Percentiles rank a stretch among this genome's conserved stretches.
These are phyloP conservation scores for Suillus subalutaceus DNA, from an alignment of 768 basidiomycete genomes.

Conservation along the genomic window DNA sequence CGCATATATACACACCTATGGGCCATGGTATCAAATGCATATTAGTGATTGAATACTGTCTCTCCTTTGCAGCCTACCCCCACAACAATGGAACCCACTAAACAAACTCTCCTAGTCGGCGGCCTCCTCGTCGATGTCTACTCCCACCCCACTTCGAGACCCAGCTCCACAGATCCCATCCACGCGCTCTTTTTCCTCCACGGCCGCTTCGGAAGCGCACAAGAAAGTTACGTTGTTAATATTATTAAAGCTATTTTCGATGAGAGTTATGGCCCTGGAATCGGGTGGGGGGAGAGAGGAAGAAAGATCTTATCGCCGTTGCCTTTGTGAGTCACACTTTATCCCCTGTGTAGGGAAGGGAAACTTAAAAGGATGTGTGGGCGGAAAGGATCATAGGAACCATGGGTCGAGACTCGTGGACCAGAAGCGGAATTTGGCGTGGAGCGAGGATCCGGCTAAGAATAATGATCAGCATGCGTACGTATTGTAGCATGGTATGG, in stretches of 20 bases:
- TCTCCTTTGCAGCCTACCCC: too few species aligned
- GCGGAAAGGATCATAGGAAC: slow-evolving; percentile 35
- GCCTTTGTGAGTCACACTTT: slow-evolving; percentile 23
- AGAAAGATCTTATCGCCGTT: slow-evolving; percentile 30
- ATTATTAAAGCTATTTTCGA: slow-evolving; percentile 27
- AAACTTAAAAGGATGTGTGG: not conserved
- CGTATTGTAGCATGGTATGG: slow-evolving; percentile 12
- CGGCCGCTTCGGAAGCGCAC: slow-evolving; percentile 22
- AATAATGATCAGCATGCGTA: slow-evolving; percentile 33
- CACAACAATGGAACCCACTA: not conserved
- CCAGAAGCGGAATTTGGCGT: slow-evolving; percentile 18
- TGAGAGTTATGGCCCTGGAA: slow-evolving; percentile 12
- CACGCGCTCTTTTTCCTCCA: slow-evolving; percentile 34
- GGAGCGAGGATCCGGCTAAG: slow-evolving; percentile 23
- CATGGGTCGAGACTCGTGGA: slow-evolving; percentile 32
- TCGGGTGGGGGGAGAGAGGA: slow-evolving; percentile 12
- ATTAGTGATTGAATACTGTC: too few species aligned
- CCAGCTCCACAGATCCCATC: slow-evolving; percentile 19
- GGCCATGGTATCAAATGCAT: too few species aligned
- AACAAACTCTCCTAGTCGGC: slow-evolving; percentile 22
- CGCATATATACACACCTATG: too few species aligned
- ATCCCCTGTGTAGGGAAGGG: too few species aligned
- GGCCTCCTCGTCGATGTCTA: slow-evolving; percentile 30
- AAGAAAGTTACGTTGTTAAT: slow-evolving; percentile 13
- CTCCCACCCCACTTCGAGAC: slow-evolving; percentile 18